Conservation (phyloP, 208 protist genomes). For the Acanthamoeba royreba region DNA sequence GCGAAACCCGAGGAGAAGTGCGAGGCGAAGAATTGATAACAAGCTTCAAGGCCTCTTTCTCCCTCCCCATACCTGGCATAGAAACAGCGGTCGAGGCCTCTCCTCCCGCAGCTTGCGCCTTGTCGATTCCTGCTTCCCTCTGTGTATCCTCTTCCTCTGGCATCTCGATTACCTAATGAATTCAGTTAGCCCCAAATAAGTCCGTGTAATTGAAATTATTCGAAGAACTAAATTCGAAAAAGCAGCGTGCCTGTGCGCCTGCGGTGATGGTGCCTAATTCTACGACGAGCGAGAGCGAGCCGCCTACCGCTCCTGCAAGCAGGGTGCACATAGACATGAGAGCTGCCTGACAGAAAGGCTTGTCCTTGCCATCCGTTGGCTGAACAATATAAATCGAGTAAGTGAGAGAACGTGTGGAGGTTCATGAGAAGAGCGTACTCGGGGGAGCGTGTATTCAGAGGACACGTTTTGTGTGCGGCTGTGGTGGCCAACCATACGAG, state of each 20-base stretch:
- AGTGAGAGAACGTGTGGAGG: neutral
- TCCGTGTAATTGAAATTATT: neutral
- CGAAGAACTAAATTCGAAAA: neutral
- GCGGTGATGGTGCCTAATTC: conserved; percentile 20
- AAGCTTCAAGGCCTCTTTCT: neutral
- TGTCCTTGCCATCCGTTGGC: neutral
- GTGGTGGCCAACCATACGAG: conserved; percentile 37
- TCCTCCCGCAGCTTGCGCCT: neutral
- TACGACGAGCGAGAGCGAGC: conserved; percentile 27
- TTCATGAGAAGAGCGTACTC: neutral
- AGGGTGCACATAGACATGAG: conserved; percentile 36
- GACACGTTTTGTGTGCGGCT: neutral
- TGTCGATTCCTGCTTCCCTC: neutral
- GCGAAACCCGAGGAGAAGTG: neutral
- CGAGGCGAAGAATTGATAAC: neutral
- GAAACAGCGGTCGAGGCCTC: no score
- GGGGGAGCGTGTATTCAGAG: neutral
- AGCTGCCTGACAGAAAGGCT: conserved; percentile 8
- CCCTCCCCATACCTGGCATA: no score
- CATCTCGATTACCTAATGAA: neutral
- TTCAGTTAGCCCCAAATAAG: neutral
- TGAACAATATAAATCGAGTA: neutral
- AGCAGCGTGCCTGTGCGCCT: neutral
- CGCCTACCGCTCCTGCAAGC: conserved; percentile 16
- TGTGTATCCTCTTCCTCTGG: neutral